These are phyloP conservation scores for Arabidopsis lyrata DNA, from an alignment of 441 rosid species.

Conservation along the genomic window DNA sequence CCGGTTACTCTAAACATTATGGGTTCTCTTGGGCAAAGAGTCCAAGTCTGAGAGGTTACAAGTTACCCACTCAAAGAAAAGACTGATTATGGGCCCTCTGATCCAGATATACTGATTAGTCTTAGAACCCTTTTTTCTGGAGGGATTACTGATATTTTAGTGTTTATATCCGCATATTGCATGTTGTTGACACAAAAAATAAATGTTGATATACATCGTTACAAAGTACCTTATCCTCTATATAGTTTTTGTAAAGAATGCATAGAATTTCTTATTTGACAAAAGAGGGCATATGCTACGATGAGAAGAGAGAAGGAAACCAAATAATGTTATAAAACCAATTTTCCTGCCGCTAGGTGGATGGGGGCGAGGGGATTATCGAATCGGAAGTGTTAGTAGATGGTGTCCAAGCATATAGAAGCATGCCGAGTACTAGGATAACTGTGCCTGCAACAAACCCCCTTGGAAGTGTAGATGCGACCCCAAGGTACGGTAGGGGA, in stretches of 20 bases:
- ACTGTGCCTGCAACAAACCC: conserved; percentile 87
- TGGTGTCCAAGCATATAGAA: conserved; percentile 82
- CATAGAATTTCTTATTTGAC: conserved; percentile 6
- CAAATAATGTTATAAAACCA: conserved; percentile 22
- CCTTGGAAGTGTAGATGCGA: conserved; percentile 77
- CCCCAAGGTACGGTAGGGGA: conserved; percentile 85
- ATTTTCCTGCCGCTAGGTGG: conserved; percentile 29
- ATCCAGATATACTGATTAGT: not conserved
- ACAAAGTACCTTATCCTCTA: not conserved
- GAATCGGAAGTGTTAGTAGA: conserved; percentile 37
- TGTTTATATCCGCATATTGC: not conserved
- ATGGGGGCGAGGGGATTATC: conserved; percentile 33
- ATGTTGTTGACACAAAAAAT: not conserved
- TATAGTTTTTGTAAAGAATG: not conserved
- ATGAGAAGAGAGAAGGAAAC: conserved; percentile 9
- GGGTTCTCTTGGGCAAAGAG: conserved; percentile 1
- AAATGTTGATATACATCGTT: not conserved
- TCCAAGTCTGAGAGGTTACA: not conserved
- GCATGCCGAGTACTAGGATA: conserved; percentile 77
- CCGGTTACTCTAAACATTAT: conserved; percentile 58
- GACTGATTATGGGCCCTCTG: conserved; percentile 7
- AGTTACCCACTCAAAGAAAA: not conserved
- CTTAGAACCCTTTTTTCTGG: too few species aligned
- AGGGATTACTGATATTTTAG: too few species aligned
- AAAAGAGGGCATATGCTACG: conserved; percentile 7